These are phyloP conservation scores for Acacia concinna DNA, from an alignment of 331 rosid species.

Conservation along the genomic window DNA sequence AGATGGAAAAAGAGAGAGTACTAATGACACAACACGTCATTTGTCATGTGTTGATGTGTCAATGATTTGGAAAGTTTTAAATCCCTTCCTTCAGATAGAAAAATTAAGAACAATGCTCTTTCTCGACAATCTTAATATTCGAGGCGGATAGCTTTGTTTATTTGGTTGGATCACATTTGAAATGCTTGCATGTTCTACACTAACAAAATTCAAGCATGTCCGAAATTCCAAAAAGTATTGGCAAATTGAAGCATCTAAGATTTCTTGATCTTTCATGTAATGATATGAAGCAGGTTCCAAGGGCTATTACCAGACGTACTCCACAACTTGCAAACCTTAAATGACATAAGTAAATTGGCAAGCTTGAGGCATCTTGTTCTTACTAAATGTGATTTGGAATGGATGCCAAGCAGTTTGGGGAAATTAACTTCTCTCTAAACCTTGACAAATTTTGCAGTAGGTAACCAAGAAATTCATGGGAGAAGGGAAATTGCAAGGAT, in stretches of 20 bases:
- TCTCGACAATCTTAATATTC: no score
- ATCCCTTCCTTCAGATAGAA: neutral
- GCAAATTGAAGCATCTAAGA: slow-evolving; percentile 37
- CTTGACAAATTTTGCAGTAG: slow-evolving; percentile 12
- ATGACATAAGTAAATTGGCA: slow-evolving; percentile 17
- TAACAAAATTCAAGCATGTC: neutral
- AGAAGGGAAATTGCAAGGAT: neutral
- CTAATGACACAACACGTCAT: neutral
- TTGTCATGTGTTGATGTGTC: neutral
- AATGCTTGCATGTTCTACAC: slow-evolving; percentile 28
- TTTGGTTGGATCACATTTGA: slow-evolving; percentile 1
- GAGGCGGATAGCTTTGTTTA: no score
- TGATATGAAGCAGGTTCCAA: neutral
- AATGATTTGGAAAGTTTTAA: neutral
- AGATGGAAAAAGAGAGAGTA: neutral
- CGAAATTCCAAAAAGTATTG: slow-evolving; percentile 13
- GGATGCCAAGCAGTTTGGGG: slow-evolving; percentile 40
- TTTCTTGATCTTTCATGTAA: slow-evolving; percentile 11
- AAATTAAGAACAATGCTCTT: no score
- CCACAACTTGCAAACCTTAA: slow-evolving; percentile 38
- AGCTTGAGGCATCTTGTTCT: slow-evolving; percentile 35
- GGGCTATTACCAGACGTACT: slow-evolving; percentile 20
- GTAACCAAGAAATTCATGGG: no score
- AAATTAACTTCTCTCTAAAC: neutral
- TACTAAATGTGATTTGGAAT: neutral